Evolutionary conservation across 1,284 basidiomycete genomes (phyloP).

Genomic region (Ustanciosporium gigantosporum): DNA sequence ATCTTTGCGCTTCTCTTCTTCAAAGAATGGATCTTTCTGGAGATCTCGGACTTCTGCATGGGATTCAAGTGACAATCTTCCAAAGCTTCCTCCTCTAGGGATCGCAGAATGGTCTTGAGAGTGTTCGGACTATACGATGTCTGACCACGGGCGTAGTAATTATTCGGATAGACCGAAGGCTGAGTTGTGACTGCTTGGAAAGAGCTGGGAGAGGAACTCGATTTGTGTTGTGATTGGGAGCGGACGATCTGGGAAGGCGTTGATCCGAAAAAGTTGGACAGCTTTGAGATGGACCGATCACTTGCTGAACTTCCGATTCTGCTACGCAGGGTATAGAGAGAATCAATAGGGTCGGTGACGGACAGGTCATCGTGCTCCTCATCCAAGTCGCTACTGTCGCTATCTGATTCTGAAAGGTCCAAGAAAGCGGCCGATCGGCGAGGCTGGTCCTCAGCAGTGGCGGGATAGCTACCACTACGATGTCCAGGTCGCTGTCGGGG

Average conservation of each 20-base stretch:
- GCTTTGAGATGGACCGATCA: constrained; percentile 29
- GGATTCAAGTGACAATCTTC: constrained; percentile 18
- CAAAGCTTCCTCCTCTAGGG: constrained; percentile 26
- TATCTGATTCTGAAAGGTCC: constrained; percentile 27
- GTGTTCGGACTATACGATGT: constrained; percentile 9
- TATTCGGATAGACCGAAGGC: background rate
- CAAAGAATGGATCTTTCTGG: constrained; percentile 17
- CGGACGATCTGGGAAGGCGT: constrained; percentile 29
- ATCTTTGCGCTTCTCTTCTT: constrained; percentile 21
- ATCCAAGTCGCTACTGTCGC: constrained; percentile 12
- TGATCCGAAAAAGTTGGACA: constrained; percentile 34
- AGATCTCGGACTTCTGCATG: constrained; percentile 30
- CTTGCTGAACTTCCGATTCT: background rate
- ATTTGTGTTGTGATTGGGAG: too few species aligned
- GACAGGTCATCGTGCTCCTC: background rate
- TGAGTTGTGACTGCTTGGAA: background rate
- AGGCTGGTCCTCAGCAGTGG: constrained; percentile 2
- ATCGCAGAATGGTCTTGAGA: constrained; percentile 15
- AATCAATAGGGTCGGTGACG: background rate
- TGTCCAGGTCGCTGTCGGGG: too few species aligned
- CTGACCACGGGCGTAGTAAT: background rate
- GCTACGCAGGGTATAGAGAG: too few species aligned
- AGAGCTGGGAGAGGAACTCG: too few species aligned
- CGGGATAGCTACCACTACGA: too few species aligned
- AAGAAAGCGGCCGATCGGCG: constrained; percentile 21